These are phyloP conservation scores for Beta vulgaris DNA, from an alignment of 148 eudicot genomes.

Conservation along the genomic window DNA sequence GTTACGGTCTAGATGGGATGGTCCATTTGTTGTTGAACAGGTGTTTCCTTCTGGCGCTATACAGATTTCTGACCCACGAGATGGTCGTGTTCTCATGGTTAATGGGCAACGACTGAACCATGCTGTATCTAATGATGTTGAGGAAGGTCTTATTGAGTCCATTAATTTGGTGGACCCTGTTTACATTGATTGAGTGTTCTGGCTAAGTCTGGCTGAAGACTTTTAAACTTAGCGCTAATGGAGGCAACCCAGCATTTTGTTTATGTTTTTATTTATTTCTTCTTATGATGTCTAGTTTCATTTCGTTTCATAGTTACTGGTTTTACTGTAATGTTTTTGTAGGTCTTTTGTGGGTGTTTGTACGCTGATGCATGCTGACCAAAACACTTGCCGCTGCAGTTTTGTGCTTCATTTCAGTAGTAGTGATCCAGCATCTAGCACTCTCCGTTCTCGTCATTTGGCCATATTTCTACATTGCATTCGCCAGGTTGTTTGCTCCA, in stretches of 20 bases:
- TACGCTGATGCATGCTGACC: not conserved
- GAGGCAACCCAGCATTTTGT: not conserved
- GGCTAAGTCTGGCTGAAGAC: not conserved
- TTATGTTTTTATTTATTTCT: not conserved
- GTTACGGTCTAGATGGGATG: not conserved
- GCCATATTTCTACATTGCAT: not conserved
- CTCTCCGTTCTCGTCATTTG: not conserved
- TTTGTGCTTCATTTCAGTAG: no score
- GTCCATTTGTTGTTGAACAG: not conserved
- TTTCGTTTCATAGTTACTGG: not conserved
- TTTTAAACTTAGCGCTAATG: not conserved
- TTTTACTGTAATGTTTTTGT: no score
- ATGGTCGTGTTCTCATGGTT: not conserved
- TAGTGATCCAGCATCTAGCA: no score
- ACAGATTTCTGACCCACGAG: no score
- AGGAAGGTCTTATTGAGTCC: not conserved
- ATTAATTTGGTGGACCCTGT: no score
- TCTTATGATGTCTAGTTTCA: not conserved
- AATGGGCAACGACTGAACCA: not conserved
- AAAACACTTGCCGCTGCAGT: no score
- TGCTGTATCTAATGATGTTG: not conserved
- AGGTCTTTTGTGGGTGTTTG: no score
- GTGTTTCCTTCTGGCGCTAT: no score
- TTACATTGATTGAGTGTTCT: no score
- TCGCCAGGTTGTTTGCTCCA: conserved; percentile 1